phyloP scores from a whole-genome alignment of 2,329 filamentous ascomycete species.

The Aspergillus puulaauensis region DNA sequence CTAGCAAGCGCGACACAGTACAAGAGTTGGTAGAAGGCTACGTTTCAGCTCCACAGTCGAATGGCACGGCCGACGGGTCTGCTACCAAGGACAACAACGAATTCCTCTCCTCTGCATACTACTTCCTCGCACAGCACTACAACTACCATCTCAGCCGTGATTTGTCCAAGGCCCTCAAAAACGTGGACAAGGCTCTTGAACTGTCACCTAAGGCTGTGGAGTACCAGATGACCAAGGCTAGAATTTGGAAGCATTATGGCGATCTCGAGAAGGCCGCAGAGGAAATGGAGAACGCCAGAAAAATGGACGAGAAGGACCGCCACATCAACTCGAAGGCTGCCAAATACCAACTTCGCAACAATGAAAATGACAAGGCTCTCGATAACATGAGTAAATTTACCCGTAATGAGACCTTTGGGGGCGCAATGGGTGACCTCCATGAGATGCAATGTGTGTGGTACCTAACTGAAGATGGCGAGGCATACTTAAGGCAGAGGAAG shows the following conservation, averaged over 20 bases:
- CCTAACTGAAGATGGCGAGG: constrained; percentile 89
- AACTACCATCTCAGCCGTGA: constrained; percentile 88
- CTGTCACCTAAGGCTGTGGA: constrained; percentile 80
- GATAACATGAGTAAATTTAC: constrained; percentile 94
- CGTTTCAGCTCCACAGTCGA: constrained; percentile 53
- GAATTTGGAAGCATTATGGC: constrained; percentile 89
- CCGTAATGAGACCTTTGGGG: constrained; percentile 81
- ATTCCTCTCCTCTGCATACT: constrained; percentile 78
- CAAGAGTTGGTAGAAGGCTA: constrained; percentile 77
- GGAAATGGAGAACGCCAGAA: constrained; percentile 82
- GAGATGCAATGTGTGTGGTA: constrained; percentile 99
- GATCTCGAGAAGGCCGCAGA: constrained; percentile 77
- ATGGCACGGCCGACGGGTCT: constrained; percentile 48
- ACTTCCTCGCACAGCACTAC: constrained; percentile 96
- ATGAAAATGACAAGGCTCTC: constrained; percentile 82
- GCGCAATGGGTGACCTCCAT: constrained; percentile 83
- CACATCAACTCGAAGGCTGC: constrained; percentile 99
- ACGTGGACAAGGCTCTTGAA: constrained; percentile 79
- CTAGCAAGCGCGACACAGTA: constrained; percentile 74
- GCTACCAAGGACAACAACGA: constrained; percentile 53
- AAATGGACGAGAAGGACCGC: constrained; percentile 83
- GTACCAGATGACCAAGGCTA: constrained; percentile 91
- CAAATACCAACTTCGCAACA: constrained; percentile 92
- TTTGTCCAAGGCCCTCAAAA: constrained; percentile 75
- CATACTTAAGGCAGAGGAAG: constrained; percentile 79